Percentiles rank a stretch among this genome's conserved stretches.
These are phyloP conservation scores for Globisporangium takayamanum DNA, from an alignment of 352 stramenopile species.

Conservation along the genomic window DNA sequence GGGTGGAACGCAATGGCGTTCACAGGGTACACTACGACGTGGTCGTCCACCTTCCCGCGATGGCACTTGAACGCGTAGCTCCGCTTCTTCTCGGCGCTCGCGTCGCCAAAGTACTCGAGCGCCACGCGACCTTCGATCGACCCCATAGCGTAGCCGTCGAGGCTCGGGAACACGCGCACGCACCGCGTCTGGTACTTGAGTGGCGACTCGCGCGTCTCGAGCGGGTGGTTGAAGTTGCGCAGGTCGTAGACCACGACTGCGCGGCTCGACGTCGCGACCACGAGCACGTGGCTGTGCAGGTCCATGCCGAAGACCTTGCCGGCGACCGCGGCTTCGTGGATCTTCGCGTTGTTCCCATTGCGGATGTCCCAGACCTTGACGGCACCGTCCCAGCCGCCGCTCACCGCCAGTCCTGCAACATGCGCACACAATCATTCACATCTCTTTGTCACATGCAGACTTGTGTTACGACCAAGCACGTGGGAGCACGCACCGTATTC, in stretches of 20 bases:
- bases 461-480: neutral
- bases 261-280: constrained; percentile 46
- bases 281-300: constrained; percentile 44
- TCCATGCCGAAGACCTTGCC: constrained; percentile 75
- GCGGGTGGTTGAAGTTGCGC: constrained; percentile 53
- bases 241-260: constrained; percentile 80
- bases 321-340: constrained; percentile 33
- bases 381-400: constrained; percentile 59
- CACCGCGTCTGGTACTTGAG: constrained; percentile 92
- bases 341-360: constrained; percentile 39
- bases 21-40: constrained; percentile 91
- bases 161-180: constrained; percentile 61
- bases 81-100: constrained; percentile 31
- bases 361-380: constrained; percentile 65
- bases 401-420: constrained; percentile 34
- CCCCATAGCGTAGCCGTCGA: constrained; percentile 85
- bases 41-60: constrained; percentile 78
- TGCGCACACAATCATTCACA: neutral
- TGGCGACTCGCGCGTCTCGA: constrained; percentile 67
- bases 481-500: constrained; percentile 25
- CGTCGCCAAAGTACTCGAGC: constrained; percentile 92
- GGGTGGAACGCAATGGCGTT: constrained; percentile 97
- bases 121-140: constrained; percentile 96
- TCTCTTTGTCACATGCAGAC: neutral
- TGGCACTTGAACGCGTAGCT: constrained; percentile 99